Conservation (phyloP, 2,329 filamentous ascomycete genomes). For the Clonostachys solani region DNA sequence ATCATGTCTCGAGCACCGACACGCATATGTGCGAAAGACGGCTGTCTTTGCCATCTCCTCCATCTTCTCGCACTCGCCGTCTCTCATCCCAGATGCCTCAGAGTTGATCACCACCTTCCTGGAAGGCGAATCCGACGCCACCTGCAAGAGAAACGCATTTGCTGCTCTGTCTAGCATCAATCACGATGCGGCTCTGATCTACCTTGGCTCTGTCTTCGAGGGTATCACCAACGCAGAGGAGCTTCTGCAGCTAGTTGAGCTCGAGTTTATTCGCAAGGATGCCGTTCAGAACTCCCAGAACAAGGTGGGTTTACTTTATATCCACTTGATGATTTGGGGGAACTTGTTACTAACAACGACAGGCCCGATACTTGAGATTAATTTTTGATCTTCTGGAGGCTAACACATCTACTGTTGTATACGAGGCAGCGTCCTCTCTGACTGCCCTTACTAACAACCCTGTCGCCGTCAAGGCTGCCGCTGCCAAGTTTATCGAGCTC, state of each 20-base stretch:
- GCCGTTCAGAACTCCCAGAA: slow-evolving; percentile 92
- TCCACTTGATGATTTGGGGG: slow-evolving; percentile 9
- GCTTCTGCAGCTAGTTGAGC: slow-evolving; percentile 84
- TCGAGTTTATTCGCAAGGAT: slow-evolving; percentile 98
- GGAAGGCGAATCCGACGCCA: slow-evolving; percentile 84
- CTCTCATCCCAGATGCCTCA: slow-evolving; percentile 90
- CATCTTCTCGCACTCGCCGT: slow-evolving; percentile 86
- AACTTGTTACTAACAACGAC: slow-evolving; percentile 7
- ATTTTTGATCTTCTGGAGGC: slow-evolving; percentile 97
- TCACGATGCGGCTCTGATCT: slow-evolving; percentile 87
- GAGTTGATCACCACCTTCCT: slow-evolving; percentile 90
- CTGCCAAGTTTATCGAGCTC: slow-evolving; percentile 92
- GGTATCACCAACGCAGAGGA: slow-evolving; percentile 93
- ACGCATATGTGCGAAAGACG: slow-evolving; percentile 97
- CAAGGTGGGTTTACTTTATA: slow-evolving; percentile 55
- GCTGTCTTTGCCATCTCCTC: slow-evolving; percentile 92
- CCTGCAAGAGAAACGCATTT: slow-evolving; percentile 97
- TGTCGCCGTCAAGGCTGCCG: slow-evolving; percentile 94
- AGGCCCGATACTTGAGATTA: slow-evolving; percentile 85
- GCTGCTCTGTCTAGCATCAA: slow-evolving; percentile 86
- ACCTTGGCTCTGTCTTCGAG: slow-evolving; percentile 85
- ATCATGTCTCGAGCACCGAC: slow-evolving; percentile 89
- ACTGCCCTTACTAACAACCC: slow-evolving; percentile 94
- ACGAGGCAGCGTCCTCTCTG: slow-evolving; percentile 93
- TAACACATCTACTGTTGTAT: slow-evolving; percentile 88